Conservation (phyloP, 1,284 basidiomycete genomes). For the Cutaneotrichosporon cyanovorans region DNA sequence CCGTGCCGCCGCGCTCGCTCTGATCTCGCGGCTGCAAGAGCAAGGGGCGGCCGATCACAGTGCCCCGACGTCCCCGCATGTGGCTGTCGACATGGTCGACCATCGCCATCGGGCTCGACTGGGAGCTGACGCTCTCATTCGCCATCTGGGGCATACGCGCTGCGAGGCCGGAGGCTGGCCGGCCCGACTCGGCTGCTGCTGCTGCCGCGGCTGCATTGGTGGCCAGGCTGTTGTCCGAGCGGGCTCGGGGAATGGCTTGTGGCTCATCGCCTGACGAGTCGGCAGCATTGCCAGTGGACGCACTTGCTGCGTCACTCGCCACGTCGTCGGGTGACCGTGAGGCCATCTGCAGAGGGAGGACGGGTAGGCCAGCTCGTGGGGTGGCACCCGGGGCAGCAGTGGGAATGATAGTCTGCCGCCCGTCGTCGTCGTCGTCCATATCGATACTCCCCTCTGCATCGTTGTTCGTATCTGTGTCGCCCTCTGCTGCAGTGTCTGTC, state of each 20-base stretch:
- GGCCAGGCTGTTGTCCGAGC: constrained; percentile 32
- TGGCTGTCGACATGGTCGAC: constrained; percentile 21
- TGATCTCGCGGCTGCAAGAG: constrained; percentile 27
- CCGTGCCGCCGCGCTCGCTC: constrained; percentile 9
- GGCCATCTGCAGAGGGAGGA: constrained; percentile 31
- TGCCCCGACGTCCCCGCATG: constrained; percentile 24
- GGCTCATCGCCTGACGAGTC: constrained; percentile 29
- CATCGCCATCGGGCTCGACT: constrained; percentile 40
- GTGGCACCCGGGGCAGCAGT: constrained; percentile 24
- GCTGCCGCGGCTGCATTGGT: constrained; percentile 13
- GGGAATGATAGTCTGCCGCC: neutral
- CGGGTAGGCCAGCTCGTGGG: constrained; percentile 29
- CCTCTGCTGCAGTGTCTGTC: constrained; percentile 29
- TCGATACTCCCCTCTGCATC: constrained; percentile 23
- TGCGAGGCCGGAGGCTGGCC: constrained; percentile 17
- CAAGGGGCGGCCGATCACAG: constrained; percentile 38
- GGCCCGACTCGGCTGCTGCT: constrained; percentile 11
- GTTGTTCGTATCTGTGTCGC: constrained; percentile 24
- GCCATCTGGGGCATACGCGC: constrained; percentile 28
- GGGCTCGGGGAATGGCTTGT: constrained; percentile 27
- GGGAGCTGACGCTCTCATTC: constrained; percentile 32
- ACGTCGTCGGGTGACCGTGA: constrained; percentile 18
- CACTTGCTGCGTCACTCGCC: constrained; percentile 20
- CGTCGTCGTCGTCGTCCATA: constrained; percentile 16
- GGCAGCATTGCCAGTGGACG: constrained; percentile 27